Evolutionary conservation across 2,329 filamentous ascomycete species (phyloP).

Genomic region (Fusarium clavum): DNA sequence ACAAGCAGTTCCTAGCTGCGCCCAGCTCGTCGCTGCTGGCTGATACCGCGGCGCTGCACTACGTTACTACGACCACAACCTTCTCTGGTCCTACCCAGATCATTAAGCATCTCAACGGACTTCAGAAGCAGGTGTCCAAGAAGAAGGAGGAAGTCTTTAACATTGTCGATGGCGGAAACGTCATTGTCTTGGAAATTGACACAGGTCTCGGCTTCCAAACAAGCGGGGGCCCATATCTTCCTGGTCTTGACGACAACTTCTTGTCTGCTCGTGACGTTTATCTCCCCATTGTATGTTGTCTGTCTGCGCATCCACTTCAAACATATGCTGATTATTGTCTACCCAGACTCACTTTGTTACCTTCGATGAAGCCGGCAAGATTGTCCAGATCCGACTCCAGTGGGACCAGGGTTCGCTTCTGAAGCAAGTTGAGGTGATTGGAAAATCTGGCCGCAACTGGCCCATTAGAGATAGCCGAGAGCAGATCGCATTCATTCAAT

Average conservation of each 20-base stretch:
- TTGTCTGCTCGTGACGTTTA: conserved; percentile 82
- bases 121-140: conserved; percentile 82
- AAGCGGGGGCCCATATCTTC: conserved; percentile 87
- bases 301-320: neutral
- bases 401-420: conserved; percentile 97
- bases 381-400: conserved; percentile 85
- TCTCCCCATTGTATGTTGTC: conserved; percentile 78
- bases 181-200: conserved; percentile 85
- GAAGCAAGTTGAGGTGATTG: conserved; percentile 94
- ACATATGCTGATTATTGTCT: conserved; percentile 19
- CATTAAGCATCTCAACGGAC: conserved; percentile 80
- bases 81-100: conserved; percentile 79
- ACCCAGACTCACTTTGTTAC: conserved; percentile 85
- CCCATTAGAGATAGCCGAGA: conserved; percentile 90
- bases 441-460: conserved; percentile 91
- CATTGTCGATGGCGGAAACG: conserved; percentile 76
- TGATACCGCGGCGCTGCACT: conserved; percentile 78
- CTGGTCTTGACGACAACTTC: conserved; percentile 93
- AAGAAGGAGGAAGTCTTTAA: conserved; percentile 82
- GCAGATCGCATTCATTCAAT: conserved; percentile 80
- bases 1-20: conserved; percentile 78
- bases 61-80: conserved; percentile 87
- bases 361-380: conserved; percentile 81
- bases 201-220: conserved; percentile 84
- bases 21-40: conserved; percentile 73